phyloP scores from a whole-genome alignment of 1,139 yeast genomes.

The Wickerhamiella pararugosa region DNA sequence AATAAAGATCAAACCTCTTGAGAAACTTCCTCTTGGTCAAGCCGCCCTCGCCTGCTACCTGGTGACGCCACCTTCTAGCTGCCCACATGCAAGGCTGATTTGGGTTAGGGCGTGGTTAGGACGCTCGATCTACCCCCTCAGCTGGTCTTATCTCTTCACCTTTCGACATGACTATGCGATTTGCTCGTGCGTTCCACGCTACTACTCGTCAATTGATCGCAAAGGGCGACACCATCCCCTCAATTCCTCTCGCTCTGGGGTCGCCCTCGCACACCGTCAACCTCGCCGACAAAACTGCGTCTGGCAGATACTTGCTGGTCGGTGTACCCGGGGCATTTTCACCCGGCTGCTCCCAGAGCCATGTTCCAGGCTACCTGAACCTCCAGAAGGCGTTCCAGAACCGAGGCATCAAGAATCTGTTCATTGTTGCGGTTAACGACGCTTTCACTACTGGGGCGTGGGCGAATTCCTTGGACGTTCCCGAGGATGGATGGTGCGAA shows the following conservation, averaged over 20 bases:
- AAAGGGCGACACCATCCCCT: slow-evolving; percentile 37
- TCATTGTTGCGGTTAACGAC: slow-evolving; percentile 70
- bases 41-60: too few species aligned
- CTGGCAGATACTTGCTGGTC: slow-evolving; percentile 46
- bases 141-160: neutral
- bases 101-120: too few species aligned
- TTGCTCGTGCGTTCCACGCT: slow-evolving; percentile 17
- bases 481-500: slow-evolving; percentile 26
- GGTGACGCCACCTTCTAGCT: too few species aligned
- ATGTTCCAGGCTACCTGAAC: slow-evolving; percentile 63
- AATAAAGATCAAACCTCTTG: too few species aligned
- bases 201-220: slow-evolving; percentile 19
- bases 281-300: slow-evolving; percentile 40
- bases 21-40: too few species aligned
- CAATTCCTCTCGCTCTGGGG: slow-evolving; percentile 39
- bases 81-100: too few species aligned
- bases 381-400: slow-evolving; percentile 36
- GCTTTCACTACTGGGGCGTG: slow-evolving; percentile 75
- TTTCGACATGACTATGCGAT: neutral
- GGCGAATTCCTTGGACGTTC: slow-evolving; percentile 34
- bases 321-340: slow-evolving; percentile 92
- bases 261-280: slow-evolving; percentile 55
- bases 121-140: too few species aligned
- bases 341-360: slow-evolving; percentile 67
- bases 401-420: slow-evolving; percentile 48